These are phyloP conservation scores for Nephelium lappaceum DNA, from an alignment of 345 rosid species.

Conservation along the genomic window DNA sequence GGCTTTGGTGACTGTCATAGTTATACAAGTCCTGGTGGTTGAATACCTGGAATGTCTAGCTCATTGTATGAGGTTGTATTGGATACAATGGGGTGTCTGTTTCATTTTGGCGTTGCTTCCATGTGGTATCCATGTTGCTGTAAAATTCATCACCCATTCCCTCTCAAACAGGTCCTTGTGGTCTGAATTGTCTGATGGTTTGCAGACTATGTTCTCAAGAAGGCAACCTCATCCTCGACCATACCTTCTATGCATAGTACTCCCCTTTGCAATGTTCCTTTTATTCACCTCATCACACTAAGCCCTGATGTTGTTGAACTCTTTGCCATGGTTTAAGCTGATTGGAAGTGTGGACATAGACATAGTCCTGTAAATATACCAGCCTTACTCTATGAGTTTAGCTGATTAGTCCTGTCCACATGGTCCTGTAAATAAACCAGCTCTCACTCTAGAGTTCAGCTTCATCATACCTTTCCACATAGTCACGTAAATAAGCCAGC, in stretches of 20 bases:
- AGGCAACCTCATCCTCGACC: not conserved
- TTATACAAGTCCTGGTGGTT: constrained; percentile 17
- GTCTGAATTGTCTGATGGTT: not conserved
- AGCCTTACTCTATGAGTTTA: not conserved
- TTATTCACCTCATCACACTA: not conserved
- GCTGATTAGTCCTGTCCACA: not conserved
- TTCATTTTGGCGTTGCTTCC: constrained; percentile 16
- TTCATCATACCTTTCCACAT: too few relatives aligned
- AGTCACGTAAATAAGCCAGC: too few relatives aligned
- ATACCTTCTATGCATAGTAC: not conserved
- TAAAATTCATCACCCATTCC: not conserved
- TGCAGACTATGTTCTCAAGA: not conserved
- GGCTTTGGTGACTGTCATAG: not conserved
- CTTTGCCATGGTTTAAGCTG: not conserved
- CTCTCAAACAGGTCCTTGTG: not conserved
- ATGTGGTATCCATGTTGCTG: constrained; percentile 12
- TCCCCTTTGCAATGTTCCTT: constrained; percentile 11
- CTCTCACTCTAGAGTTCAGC: too few relatives aligned
- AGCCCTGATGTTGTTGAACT: not conserved
- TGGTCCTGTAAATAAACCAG: not conserved
- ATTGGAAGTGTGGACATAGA: not conserved
- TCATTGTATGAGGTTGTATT: constrained; percentile 5
- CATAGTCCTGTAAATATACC: not conserved
- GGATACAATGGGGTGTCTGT: constrained; percentile 21
- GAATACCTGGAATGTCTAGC: constrained; percentile 9